These are phyloP conservation scores for Pleurotus cornucopiae DNA, from an alignment of 768 basidiomycete species.

Conservation along the genomic window DNA sequence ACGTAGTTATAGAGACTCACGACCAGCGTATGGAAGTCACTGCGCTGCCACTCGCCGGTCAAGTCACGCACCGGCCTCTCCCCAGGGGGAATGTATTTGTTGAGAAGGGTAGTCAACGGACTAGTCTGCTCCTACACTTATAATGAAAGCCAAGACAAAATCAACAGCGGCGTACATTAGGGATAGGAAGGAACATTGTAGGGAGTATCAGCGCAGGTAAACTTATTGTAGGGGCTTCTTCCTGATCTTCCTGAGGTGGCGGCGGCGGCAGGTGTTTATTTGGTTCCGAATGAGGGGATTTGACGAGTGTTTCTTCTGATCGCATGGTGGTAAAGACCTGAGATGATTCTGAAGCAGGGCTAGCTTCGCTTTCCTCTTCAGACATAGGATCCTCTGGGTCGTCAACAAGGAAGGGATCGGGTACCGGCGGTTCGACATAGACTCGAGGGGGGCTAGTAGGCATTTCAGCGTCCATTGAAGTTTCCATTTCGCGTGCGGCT, in stretches of 20 bases:
- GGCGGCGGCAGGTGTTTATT: slow-evolving; percentile 58
- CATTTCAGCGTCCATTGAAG: slow-evolving; percentile 15
- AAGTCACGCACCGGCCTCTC: slow-evolving; percentile 70
- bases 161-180: slow-evolving; percentile 69
- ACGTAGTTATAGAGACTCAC: slow-evolving; percentile 41
- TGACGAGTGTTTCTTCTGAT: slow-evolving; percentile 40
- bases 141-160: slow-evolving; percentile 40
- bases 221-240: slow-evolving; percentile 53
- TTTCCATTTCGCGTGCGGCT: neutral
- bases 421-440: slow-evolving; percentile 43
- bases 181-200: slow-evolving; percentile 85
- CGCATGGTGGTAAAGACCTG: slow-evolving; percentile 25
- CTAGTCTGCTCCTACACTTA: slow-evolving; percentile 64
- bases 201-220: slow-evolving; percentile 67
- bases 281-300: slow-evolving; percentile 29
- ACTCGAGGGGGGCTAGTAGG: slow-evolving; percentile 23
- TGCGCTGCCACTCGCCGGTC: slow-evolving; percentile 67
- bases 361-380: slow-evolving; percentile 29
- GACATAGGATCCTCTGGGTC: slow-evolving; percentile 42
- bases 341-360: slow-evolving; percentile 24
- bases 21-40: slow-evolving; percentile 75
- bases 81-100: slow-evolving; percentile 81
- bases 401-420: slow-evolving; percentile 62
- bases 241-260: slow-evolving; percentile 36
- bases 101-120: slow-evolving; percentile 74